Evolutionary conservation across 2,329 filamentous ascomycete genomes (phyloP), one percentile per base, ranked within the genome.

Genomic region (Sarocladium oryzae): DNA sequence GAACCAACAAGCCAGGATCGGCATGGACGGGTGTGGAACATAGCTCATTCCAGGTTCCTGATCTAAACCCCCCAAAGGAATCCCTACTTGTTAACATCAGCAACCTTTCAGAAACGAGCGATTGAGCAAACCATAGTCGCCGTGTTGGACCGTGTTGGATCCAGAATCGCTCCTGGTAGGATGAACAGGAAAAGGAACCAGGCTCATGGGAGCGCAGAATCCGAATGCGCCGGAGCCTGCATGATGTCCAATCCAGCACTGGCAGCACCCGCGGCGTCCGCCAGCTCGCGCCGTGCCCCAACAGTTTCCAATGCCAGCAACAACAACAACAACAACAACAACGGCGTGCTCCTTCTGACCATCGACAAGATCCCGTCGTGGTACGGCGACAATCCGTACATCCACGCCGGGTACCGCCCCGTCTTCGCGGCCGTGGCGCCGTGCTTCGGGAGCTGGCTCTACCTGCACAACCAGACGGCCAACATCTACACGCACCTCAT

Each of bases 341-440:
- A 4, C 15, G 37, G 37, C 16, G 37, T 40, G 7, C 37, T 43
- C 60, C 16, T 52, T 15, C 45, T 52, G n/a, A 33, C 21, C 5
- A 49, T 49, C 20, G 36, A 49, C 48, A 40, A 51, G 20, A 26
- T 74, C 4, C 71, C 72, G 1, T 56, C 58, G 43, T 76, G 73
- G 71, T 65, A 67, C 51, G 64, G 68, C 52, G 64, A 70, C 54
- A 75, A 74, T 54, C 56, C 60, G 8, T 69, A 65, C 55, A 70
- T 75, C 50, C 60, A 61, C 23, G 59, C 62, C 6, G 71, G 70
- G 20, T 77, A 76, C 55, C 70, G 73, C 13, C 69, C 69, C 8
- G 64, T 67, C 11, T 68, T 66, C 8, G 56, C 63, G 38, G 74
- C 72, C 1, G 57, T 58, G 13, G 50, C 43, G 2, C 56, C 53